Conservation (phyloP, 2,329 filamentous ascomycete species). For the Beauveria sp. region DNA sequence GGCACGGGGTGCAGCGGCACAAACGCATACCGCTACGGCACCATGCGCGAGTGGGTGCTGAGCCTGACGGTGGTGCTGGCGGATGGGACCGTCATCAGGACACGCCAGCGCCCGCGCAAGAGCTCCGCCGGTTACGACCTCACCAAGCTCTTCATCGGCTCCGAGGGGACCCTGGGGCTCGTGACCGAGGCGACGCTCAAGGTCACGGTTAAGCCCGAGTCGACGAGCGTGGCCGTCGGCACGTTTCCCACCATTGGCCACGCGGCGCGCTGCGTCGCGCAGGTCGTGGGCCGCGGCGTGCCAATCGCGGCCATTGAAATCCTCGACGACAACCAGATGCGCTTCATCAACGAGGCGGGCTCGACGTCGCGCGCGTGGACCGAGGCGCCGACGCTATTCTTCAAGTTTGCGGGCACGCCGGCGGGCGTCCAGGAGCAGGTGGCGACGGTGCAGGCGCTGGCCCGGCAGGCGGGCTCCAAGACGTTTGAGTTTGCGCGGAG, state of each 20-base stretch:
- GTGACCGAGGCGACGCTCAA: slow-evolving; percentile 89
- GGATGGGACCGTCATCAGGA: slow-evolving; percentile 86
- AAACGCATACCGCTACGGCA: slow-evolving; percentile 87
- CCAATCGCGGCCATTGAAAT: slow-evolving; percentile 90
- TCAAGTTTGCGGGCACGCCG: slow-evolving; percentile 72
- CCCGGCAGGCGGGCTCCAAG: slow-evolving; percentile 52
- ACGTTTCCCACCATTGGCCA: slow-evolving; percentile 51
- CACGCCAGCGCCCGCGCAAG: slow-evolving; percentile 78
- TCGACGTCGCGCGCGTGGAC: slow-evolving; percentile 60
- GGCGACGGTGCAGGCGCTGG: slow-evolving; percentile 54
- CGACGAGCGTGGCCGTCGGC: slow-evolving; percentile 72
- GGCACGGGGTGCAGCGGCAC: slow-evolving; percentile 70
- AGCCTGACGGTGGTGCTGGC: slow-evolving; percentile 81
- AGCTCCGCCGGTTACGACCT: slow-evolving; percentile 88
- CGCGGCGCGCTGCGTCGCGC: slow-evolving; percentile 72
- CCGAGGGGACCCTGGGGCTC: slow-evolving; percentile 83
- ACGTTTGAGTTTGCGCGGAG: slow-evolving; percentile 71
- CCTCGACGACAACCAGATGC: slow-evolving; percentile 86
- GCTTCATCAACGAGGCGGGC: slow-evolving; percentile 57
- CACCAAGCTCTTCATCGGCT: slow-evolving; percentile 82
- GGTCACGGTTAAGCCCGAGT: slow-evolving; percentile 71
- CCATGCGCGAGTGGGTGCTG: slow-evolving; percentile 91
- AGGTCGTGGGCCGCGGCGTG: slow-evolving; percentile 72
- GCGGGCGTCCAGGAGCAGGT: slow-evolving; percentile 73
- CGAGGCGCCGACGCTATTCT: slow-evolving; percentile 70